phyloP scores from a whole-genome alignment of 345 rosid species.

The Moricandia moricandioides region DNA sequence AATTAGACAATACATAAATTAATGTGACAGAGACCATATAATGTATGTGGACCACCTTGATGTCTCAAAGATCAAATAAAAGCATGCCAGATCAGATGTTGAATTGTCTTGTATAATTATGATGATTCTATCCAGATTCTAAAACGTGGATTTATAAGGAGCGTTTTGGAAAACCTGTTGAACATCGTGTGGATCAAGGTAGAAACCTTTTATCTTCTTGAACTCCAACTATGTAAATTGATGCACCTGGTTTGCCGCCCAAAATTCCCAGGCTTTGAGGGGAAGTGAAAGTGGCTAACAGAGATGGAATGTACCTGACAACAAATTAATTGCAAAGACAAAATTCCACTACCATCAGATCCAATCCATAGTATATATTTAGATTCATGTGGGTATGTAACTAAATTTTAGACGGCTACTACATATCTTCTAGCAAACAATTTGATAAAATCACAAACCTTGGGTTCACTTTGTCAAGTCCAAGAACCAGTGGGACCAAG shows the following conservation, averaged over 20 bases:
- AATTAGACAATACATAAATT: not conserved
- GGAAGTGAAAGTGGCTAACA: conserved; percentile 68
- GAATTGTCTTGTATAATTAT: not conserved
- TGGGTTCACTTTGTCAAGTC: conserved; percentile 81
- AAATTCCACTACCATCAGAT: not conserved
- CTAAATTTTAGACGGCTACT: conserved; percentile 2
- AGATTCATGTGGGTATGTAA: not conserved
- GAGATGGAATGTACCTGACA: conserved; percentile 77
- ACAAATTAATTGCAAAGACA: conserved; percentile 41
- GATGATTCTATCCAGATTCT: not conserved
- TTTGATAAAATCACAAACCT: conserved; percentile 49
- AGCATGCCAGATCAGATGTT: not conserved
- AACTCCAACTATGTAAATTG: conserved; percentile 86
- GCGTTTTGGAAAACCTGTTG: conserved; percentile 42
- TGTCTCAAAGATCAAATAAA: not conserved
- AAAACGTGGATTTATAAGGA: not conserved
- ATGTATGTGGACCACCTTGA: not conserved
- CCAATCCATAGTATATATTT: not conserved
- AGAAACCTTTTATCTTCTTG: conserved; percentile 74
- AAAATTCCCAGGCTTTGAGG: conserved; percentile 90
- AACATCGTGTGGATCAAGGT: conserved; percentile 91
- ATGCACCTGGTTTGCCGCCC: conserved; percentile 94
- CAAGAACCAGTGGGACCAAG: conserved; percentile 95
- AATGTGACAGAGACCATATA: not conserved
- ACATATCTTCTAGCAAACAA: not conserved